Percentiles rank a stretch among this genome's conserved stretches.
Evolutionary conservation across 1,139 yeast genomes (phyloP).

Genomic region (Saccharomyces hybrid): DNA sequence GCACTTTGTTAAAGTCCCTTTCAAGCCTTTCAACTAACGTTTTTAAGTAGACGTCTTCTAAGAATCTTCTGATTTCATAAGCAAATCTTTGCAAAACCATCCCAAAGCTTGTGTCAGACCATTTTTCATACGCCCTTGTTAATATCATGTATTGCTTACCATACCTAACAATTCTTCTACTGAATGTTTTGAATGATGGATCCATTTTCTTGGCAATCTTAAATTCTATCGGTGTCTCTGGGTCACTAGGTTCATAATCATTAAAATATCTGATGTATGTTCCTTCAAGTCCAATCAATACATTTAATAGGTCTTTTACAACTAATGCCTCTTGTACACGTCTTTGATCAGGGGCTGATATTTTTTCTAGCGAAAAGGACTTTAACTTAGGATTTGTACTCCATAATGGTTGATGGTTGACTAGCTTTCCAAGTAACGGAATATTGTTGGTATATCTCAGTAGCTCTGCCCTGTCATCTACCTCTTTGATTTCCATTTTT

Average conservation of each 20-base stretch:
- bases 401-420: conserved; percentile 32
- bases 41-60: conserved; percentile 41
- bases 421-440: conserved; percentile 21
- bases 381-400: conserved; percentile 31
- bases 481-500: conserved; percentile 17
- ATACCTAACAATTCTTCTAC: conserved; percentile 50
- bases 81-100: conserved; percentile 70
- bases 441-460: not conserved
- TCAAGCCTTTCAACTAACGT: conserved; percentile 47
- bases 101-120: conserved; percentile 57
- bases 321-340: conserved; percentile 65
- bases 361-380: conserved; percentile 37
- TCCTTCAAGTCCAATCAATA: conserved; percentile 75
- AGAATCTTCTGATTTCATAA: conserved; percentile 45
- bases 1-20: conserved; percentile 41
- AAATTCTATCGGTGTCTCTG: conserved; percentile 48
- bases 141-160: conserved; percentile 57
- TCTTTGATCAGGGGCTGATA: conserved; percentile 32
- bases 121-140: conserved; percentile 48
- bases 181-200: conserved; percentile 64
- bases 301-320: conserved; percentile 60
- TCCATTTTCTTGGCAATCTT: conserved; percentile 67
- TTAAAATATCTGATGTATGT: conserved; percentile 63
- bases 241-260: conserved; percentile 42
- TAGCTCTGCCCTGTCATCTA: conserved; percentile 19